Base-by-base conservation (phyloP, 768 basidiomycete genomes). In the Mycena olivaceomarginata region DNA sequence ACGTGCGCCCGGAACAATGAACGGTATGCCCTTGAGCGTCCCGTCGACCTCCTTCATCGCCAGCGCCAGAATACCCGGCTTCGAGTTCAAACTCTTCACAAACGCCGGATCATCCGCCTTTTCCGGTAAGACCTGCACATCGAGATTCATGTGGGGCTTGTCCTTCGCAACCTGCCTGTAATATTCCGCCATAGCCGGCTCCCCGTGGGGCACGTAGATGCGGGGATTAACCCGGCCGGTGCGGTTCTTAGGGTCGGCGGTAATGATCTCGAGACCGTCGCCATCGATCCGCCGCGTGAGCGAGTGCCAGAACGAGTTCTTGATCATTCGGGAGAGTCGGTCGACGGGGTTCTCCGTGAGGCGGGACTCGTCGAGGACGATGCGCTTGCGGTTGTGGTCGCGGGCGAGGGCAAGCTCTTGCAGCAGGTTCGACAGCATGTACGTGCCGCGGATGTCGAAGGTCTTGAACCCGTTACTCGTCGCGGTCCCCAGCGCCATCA, bases 381-480 rank as follows among this genome's bases (percentile, higher is more conserved):
- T 98, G 10, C 97, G 95, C 86, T 98, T 98, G 72, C 97, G 91
- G 78, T 95, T 94, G 85, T 98, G 97, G 83, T 99, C 98, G 11
- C 97, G 93, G 8, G 98, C 98, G 25, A 99, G 92, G 3, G 98
- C 98, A 63, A 99, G 94, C 84, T 99, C 98, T 89, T 99, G 98
- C n/a, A 99, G 90, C 37, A 99, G 92, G 86, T 99, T 99, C 15
- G 98, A 99, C 62, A 99, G 90, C 98, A 99, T 99, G 86, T 99
- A 99, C n/a, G 95, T 99, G 56, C 98, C 98, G 60, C 98, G 91
- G 77, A 99, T 97, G 86, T 99, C 98, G 84, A 98, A 98, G 4
- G 94, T 94, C 88, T 99, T 99, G 93, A 96, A 98, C 20, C 98
- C 98, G 85, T 99, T 99, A 85, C 96, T 97, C 5, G 97, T 97